Percentiles rank a stretch among this genome's conserved stretches.
Conservation (phyloP, 495 filamentous ascomycete species). For the Ascobolus immersus region DNA sequence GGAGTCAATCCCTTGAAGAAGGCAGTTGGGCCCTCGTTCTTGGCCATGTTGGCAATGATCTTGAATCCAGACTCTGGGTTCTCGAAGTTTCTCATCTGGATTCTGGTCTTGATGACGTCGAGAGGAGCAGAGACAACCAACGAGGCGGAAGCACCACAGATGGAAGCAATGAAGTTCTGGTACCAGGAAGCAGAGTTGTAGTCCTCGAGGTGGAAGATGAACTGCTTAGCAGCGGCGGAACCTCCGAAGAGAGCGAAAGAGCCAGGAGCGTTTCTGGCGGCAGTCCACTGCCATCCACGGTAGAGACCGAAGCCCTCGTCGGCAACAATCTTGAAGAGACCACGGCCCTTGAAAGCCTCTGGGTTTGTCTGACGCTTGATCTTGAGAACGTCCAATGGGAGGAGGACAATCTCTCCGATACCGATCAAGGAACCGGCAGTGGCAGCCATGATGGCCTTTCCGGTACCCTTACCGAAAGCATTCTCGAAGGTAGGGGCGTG, state of each 20-base stretch:
- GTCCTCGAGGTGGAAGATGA: conserved; percentile 60
- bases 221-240: conserved; percentile 94
- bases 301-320: conserved; percentile 95
- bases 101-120: conserved; percentile 97
- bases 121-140: conserved; percentile 82
- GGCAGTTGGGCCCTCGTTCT: conserved; percentile 53
- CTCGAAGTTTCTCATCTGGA: conserved; percentile 98
- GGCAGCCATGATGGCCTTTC: conserved; percentile 95
- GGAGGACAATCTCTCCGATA: conserved; percentile 84
- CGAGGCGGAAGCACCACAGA: conserved; percentile 76
- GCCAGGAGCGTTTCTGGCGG: conserved; percentile 85
- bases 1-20: conserved; percentile 98
- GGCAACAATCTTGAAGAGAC: conserved; percentile 61
- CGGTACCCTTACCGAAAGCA: conserved; percentile 81
- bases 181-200: conserved; percentile 88
- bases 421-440: conserved; percentile 87
- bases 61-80: conserved; percentile 81
- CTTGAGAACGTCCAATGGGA: conserved; percentile 92
- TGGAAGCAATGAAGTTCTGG: conserved; percentile 94
- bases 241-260: conserved; percentile 97
- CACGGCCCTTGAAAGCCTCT: conserved; percentile 85
- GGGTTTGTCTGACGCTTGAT: conserved; percentile 99
- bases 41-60: conserved; percentile 72
- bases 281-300: conserved; percentile 91
- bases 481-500: conserved; percentile 60